Base-by-base conservation (phyloP, 1,284 basidiomycete genomes). In the Sphaerobolus stellatus region DNA sequence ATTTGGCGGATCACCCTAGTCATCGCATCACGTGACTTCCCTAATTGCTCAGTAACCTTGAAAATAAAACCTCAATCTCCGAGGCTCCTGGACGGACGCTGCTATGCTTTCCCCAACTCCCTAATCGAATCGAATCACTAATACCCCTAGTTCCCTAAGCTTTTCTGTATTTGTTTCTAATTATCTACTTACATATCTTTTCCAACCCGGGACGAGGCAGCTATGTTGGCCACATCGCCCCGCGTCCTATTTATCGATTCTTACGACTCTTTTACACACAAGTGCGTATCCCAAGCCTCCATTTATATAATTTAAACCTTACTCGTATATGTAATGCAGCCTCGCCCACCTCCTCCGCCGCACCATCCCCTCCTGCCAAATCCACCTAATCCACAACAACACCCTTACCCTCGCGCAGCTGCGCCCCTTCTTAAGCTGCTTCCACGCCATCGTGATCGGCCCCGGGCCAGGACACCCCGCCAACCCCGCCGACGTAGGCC, bases 251-350 rank as follows among this genome's bases (percentile, higher is more conserved):
- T 93, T 44, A 77, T 93, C 36, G 90, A 92, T 66, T 90, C 88
- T 4, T 90, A 92, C 61, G 91, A 93, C 68, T 92, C 90, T 1
- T 93, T 92, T 70, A 89, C 90, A 7, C 80, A 83, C 79, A 93
- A 92, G 88, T 90, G 56, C 54, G 85, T 76, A n/a, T 0, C 18
- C 8, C n/a, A 48, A 38, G 45, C 46, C 27, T 46, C 6, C 33
- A 11, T 11, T 29, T 18, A 14, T 22, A 43, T 5, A 22, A 1
- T 24, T 56, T 7, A 18, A 40, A 28, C 28, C 27, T 29, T 36
- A 56, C 55, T 59, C 20, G 56, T 46, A 41, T 36, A 31, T 43
- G 54, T 24, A 48, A 20, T 22, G 30, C 48, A 88, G 87, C 63
- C 78, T 90, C 52, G 86, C 85, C 52, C 77, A 84, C 9, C 70